A percentile compares a stretch with the other conserved stretches of the same genome.
These are phyloP conservation scores for Ophiocordyceps australis DNA, from an alignment of 2,329 filamentous ascomycete species.

Conservation along the genomic window DNA sequence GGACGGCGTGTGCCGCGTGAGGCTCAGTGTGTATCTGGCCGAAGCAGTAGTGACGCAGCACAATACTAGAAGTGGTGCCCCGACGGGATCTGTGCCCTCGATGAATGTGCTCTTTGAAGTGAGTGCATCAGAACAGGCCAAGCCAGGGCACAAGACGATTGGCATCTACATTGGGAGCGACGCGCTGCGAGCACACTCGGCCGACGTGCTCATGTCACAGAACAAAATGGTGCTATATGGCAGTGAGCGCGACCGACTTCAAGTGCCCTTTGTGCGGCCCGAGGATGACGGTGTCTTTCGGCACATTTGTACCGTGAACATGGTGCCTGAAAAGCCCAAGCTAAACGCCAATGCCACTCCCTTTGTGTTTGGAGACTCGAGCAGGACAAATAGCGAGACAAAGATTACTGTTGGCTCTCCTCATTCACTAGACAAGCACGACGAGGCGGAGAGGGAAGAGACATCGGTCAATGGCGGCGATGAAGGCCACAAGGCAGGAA, in stretches of 20 bases:
- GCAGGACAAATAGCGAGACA: conserved; percentile 8
- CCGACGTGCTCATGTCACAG: conserved; percentile 80
- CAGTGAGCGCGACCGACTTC: conserved; percentile 70
- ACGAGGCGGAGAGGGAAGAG: conserved; percentile 15
- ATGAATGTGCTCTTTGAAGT: conserved; percentile 67
- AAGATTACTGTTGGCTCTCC: conserved; percentile 8
- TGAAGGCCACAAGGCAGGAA: no score
- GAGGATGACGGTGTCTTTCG: conserved; percentile 75
- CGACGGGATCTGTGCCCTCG: conserved; percentile 55
- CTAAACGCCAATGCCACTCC: conserved; percentile 33
- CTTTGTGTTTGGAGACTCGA: conserved; percentile 18
- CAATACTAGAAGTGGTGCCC: conserved; percentile 53
- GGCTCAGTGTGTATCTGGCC: conserved; percentile 71
- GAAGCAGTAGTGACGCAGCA: conserved; percentile 72
- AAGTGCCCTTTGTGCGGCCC: conserved; percentile 79
- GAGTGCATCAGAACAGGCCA: no score
- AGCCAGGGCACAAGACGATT: conserved; percentile 48
- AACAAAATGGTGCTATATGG: conserved; percentile 80
- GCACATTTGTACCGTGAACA: conserved; percentile 46
- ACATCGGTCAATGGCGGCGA: no score
- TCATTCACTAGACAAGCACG: conserved; percentile 18
- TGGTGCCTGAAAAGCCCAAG: conserved; percentile 35
- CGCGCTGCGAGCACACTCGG: conserved; percentile 66
- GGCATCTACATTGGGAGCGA: conserved; percentile 86
- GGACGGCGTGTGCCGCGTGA: conserved; percentile 50